Evolutionary conservation across 345 rosid species (phyloP), one percentile per base, ranked within the genome.

Genomic region (Citrus cavaleriei): DNA sequence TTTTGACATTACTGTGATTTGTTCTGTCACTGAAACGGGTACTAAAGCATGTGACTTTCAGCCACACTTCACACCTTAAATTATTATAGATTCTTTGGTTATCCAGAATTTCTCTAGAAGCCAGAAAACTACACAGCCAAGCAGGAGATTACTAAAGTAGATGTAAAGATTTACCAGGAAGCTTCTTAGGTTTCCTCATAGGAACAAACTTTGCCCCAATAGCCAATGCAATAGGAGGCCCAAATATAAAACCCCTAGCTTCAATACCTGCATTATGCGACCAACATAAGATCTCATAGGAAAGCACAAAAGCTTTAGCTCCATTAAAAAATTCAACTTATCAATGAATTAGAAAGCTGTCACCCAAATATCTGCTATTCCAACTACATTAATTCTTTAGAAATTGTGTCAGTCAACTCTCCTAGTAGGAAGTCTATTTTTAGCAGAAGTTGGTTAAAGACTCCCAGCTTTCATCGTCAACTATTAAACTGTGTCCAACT

Each of bases 181-280:
- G 77, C 88, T 96, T 96, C 27, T 92, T 89, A 82, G 99, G 99
- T 87, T 96, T 96, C 86, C 99, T 93, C 93, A 94, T 84, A 49
- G 99, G 99, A 58, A 96, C 98, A 86, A 96, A 96, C 81, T 96
- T 96, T 32, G 99, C 99, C 46, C 99, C 99, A 83, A 96, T 93
- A 78, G 99, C 97, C 88, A 94, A 87, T 12, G 99, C 99, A 84
- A 96, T 94, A 58, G 99, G 99, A 83, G 99, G 98, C 55, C 99
- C 99, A 86, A 96, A 96, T 67, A 96, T 96, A 80, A 96, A 96
- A 57, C 99, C 99, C 82, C 98, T 91, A 32, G 99, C 99, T 87
- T 96, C 99, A 84, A 96, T 78, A 82, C 98, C 98, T 96, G 83
- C 85, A 81, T 51, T 54, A 72, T 21, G 42, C 27, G 38, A 70